These are phyloP conservation scores for Suillus subaureus DNA, from an alignment of 768 basidiomycete genomes.

Conservation along the genomic window DNA sequence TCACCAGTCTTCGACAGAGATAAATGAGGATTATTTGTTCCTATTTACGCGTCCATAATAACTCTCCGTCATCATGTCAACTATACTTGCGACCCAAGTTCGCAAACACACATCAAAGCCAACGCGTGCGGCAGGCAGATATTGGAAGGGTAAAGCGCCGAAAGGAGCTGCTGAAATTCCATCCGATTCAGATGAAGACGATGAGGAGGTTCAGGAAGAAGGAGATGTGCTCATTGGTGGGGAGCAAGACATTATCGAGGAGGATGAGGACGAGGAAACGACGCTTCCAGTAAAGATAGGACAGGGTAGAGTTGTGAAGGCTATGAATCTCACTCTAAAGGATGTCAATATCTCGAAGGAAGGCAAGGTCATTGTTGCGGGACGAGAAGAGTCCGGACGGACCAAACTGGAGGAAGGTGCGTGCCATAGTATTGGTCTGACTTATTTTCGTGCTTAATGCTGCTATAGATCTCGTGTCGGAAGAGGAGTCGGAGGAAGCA, in stretches of 20 bases:
- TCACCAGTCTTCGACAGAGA: conserved; percentile 7
- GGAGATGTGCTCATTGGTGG: conserved; percentile 64
- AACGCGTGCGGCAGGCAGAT: conserved; percentile 79
- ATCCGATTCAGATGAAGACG: conserved; percentile 67
- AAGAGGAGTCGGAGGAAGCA: conserved; percentile 46
- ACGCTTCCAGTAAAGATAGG: conserved; percentile 41
- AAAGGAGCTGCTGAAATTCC: conserved; percentile 63
- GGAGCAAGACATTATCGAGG: conserved; percentile 52
- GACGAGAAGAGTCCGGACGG: conserved; percentile 76
- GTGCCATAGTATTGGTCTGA: conserved; percentile 24
- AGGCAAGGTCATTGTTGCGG: conserved; percentile 80
- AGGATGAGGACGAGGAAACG: conserved; percentile 49
- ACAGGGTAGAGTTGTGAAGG: conserved; percentile 41
- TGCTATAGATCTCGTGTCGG: conserved; percentile 26
- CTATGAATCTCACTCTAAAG: conserved; percentile 74
- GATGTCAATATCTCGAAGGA: conserved; percentile 82
- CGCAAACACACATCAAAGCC: conserved; percentile 79
- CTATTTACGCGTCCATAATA: conserved; percentile 7
- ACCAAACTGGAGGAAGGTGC: conserved; percentile 62
- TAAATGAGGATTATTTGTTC: conserved; percentile 2
- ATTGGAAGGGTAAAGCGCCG: conserved; percentile 90
- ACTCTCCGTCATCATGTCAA: conserved; percentile 30
- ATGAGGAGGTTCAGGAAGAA: conserved; percentile 47
- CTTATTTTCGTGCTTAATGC: conserved; percentile 11
- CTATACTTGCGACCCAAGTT: conserved; percentile 35